These are phyloP conservation scores for Cucurbita argyrosperma DNA, from an alignment of 306 rosid species.

Conservation along the genomic window DNA sequence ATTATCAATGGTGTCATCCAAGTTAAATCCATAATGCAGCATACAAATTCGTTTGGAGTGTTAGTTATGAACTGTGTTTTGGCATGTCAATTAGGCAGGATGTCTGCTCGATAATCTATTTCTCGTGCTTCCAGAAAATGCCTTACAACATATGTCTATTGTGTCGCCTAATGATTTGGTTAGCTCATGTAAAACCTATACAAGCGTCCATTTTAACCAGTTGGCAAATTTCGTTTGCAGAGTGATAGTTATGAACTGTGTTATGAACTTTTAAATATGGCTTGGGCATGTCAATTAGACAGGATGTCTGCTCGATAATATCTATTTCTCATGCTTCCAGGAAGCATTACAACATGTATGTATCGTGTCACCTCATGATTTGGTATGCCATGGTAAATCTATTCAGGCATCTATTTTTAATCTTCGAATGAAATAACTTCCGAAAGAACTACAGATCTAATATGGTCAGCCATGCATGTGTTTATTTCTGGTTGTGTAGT, in stretches of 20 bases:
- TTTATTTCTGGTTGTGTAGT: neutral
- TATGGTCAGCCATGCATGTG: neutral
- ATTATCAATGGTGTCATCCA: neutral
- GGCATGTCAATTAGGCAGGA: neutral
- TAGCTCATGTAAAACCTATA: too few species aligned
- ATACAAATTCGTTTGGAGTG: neutral
- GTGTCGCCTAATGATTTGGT: neutral
- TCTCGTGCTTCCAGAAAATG: neutral
- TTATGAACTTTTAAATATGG: too few species aligned
- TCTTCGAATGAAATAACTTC: neutral
- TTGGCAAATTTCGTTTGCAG: too few species aligned
- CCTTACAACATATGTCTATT: neutral
- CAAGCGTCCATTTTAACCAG: too few species aligned
- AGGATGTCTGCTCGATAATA: neutral
- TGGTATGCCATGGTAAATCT: neutral
- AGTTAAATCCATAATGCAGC: neutral
- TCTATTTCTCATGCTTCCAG: neutral
- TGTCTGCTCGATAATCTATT: neutral
- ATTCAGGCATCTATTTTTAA: neutral
- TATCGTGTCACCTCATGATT: neutral
- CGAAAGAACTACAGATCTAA: neutral
- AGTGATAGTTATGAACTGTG: too few species aligned
- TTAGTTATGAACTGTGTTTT: neutral
- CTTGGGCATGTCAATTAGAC: too few species aligned
- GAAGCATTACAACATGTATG: neutral